Evolutionary conservation across 345 rosid species (phyloP).

Genomic region (Citrus medica): DNA sequence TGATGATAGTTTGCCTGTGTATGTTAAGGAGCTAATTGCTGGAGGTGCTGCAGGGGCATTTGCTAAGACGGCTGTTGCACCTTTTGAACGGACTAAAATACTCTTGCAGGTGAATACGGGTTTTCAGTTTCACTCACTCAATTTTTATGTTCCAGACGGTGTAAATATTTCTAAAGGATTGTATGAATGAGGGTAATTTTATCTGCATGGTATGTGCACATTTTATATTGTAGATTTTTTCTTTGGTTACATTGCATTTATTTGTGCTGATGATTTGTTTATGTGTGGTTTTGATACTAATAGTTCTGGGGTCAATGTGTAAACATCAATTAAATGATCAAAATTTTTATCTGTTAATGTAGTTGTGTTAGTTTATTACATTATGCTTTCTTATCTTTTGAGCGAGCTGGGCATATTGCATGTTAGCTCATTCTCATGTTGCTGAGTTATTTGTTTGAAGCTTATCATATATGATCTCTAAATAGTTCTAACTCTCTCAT

Average conservation of each 20-base stretch:
- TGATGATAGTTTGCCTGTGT: slow-evolving; percentile 67
- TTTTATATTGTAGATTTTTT: not conserved
- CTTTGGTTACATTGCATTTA: too few relatives aligned
- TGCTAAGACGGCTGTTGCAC: slow-evolving; percentile 93
- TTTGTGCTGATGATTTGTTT: not conserved
- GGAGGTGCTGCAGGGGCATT: slow-evolving; percentile 95
- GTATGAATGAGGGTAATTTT: not conserved
- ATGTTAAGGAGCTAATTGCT: slow-evolving; percentile 84
- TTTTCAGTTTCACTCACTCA: not conserved
- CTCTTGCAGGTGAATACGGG: slow-evolving; percentile 68
- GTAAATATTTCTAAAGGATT: not conserved
- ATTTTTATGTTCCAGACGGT: not conserved
- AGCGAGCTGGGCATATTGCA: not conserved
- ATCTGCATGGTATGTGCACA: not conserved
- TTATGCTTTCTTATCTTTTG: not conserved
- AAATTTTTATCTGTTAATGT: slow-evolving; percentile 1
- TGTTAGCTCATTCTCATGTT: not conserved
- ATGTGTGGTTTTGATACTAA: not conserved
- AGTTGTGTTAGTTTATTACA: not conserved
- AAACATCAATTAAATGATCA: not conserved
- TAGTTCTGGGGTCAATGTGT: not conserved
- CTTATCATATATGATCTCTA: not conserved
- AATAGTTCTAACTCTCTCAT: not conserved
- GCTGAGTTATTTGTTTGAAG: not conserved
- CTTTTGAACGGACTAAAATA: slow-evolving; percentile 84